Evolutionary conservation across 345 rosid genomes (phyloP), one percentile per base, ranked within the genome.

Genomic region (Eucalyptus marginata): DNA sequence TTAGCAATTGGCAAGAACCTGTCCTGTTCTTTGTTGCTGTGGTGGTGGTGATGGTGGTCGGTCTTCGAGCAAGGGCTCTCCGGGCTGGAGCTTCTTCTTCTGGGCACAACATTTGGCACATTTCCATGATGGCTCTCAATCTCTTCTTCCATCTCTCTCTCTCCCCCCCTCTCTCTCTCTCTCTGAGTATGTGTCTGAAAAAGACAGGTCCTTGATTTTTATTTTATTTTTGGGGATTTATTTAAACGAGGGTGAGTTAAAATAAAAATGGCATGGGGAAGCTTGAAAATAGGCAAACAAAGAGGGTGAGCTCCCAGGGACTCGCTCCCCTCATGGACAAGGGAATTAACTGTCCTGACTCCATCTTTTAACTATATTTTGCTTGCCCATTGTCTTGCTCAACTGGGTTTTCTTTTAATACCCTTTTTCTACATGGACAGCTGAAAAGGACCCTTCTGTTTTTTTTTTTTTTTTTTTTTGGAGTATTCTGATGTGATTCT

Each of bases 1-100:
- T 95, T 96, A 22, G 97, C 97, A 64, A 96, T 95, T 1, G 98
- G 98, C 46, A 96, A 94, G 51, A 96, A 95, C 58, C 95, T 92
- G 64, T 96, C 96, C 89, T 95, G 98, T 87, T 96, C 98, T 90
- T 94, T 94, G 87, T 90, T 92, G 89, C 46, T 76, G 47, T 40
- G 83, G 47, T 76, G 83, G 47, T 76, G 90, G 47, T 40, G 47
- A 25, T 76, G 83, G 47, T 76, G 89, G 68, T 86, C 89, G 87
- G 86, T 58, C 86, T 51, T 89, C 49, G 24, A 43, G 87, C 85
- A 87, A 29, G 89, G 89, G 36, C 68, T 81, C 22, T 81, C 85
- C 8, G 59, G 88, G 87, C 80, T 86, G 7, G 46, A 52, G 83
- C 79, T 86, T 90, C 86, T 79, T 90, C 76, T 88, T 92, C 54